A percentile compares a stretch with the other conserved stretches of the same genome.
phyloP scores from a whole-genome alignment of 352 stramenopile species.

The Pythium oligandrum region DNA sequence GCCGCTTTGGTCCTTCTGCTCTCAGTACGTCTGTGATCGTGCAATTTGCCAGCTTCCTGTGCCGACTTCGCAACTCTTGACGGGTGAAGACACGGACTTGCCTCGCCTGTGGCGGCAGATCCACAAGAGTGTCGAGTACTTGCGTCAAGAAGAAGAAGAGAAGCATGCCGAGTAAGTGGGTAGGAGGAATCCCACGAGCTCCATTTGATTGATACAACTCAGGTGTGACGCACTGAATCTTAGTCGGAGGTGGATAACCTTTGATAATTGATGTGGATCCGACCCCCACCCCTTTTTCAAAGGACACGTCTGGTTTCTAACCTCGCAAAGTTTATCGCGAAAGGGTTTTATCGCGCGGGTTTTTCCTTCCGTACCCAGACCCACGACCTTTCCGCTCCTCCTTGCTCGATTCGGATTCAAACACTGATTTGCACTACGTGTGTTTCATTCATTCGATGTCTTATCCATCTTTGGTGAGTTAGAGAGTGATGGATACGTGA shows the following conservation, averaged over 20 bases:
- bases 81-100: background rate
- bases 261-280: too few species aligned
- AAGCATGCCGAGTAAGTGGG: slow-evolving; percentile 3
- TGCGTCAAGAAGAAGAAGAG: slow-evolving; percentile 18
- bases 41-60: slow-evolving; percentile 2
- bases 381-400: slow-evolving; percentile 26
- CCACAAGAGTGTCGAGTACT: slow-evolving; percentile 9
- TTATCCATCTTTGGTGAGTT: too few species aligned
- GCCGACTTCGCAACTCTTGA: slow-evolving; percentile 1
- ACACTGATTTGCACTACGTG: background rate
- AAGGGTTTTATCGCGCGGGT: slow-evolving; percentile 20
- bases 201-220: too few species aligned
- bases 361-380: slow-evolving; percentile 4
- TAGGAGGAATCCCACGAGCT: too few species aligned
- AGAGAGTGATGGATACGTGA: background rate
- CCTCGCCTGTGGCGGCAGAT: slow-evolving; percentile 12
- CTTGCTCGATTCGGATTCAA: slow-evolving; percentile 6
- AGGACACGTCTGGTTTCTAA: background rate
- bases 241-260: too few species aligned
- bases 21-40: slow-evolving; percentile 21
- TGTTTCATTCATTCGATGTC: too few species aligned
- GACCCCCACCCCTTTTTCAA: too few species aligned
- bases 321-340: slow-evolving; percentile 23
- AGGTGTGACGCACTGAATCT: too few species aligned
- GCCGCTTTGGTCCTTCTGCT: slow-evolving; percentile 14